A percentile compares a stretch with the other conserved stretches of the same genome.
Evolutionary conservation across 179 eudicot genomes (phyloP).

Genomic region (Silene coronaria): DNA sequence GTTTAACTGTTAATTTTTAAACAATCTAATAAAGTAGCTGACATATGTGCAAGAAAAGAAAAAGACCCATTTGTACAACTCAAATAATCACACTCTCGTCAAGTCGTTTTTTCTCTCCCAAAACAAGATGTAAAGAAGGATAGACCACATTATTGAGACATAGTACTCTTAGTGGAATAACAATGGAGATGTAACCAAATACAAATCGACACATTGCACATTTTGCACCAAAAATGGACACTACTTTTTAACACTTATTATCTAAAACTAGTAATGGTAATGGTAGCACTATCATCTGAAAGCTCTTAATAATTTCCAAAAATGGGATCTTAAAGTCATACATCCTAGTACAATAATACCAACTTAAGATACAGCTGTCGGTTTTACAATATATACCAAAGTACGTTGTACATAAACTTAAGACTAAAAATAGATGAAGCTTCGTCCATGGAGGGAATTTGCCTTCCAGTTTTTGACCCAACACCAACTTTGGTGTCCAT

Average conservation of each 20-base stretch:
- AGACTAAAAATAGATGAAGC: background rate
- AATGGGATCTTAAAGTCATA: background rate
- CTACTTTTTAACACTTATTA: background rate
- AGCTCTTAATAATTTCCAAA: background rate
- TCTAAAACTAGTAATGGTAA: slow-evolving; percentile 2
- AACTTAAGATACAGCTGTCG: background rate
- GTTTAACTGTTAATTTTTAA: no score
- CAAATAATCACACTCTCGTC: no score
- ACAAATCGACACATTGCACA: background rate
- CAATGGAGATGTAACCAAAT: background rate
- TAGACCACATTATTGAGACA: no score
- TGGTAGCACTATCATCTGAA: background rate
- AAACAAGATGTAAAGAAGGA: no score
- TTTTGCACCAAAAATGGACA: background rate
- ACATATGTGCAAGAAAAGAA: no score
- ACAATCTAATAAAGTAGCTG: no score
- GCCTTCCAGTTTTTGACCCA: background rate
- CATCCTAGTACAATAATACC: background rate
- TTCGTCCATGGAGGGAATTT: background rate
- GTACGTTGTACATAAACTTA: background rate
- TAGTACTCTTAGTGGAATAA: background rate
- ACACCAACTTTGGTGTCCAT: background rate
- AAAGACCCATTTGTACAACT: no score
- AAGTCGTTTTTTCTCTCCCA: no score
- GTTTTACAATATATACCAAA: background rate